These are phyloP conservation scores for Mycena citricolor DNA, from an alignment of 1,284 basidiomycete species.

Conservation along the genomic window DNA sequence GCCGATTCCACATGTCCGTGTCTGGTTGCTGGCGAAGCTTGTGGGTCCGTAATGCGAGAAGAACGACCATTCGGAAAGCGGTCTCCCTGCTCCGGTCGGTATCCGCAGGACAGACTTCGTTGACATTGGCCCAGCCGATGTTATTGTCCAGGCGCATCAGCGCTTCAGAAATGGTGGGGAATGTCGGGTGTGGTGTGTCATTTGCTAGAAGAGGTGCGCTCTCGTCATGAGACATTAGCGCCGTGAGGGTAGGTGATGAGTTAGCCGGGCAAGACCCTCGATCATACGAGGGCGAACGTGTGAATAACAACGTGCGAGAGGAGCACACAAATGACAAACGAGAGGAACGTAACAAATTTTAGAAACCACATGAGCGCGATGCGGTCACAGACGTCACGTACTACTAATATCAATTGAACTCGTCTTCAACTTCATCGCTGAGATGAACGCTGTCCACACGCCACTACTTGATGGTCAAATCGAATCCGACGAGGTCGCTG, in stretches of 20 bases:
- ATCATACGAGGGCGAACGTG: no score
- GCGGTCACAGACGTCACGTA: no score
- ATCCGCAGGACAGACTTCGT: conserved; percentile 25
- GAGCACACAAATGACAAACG: no score
- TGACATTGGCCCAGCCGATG: conserved; percentile 11
- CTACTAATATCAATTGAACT: neutral
- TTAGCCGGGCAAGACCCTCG: no score
- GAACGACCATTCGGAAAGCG: conserved; percentile 35
- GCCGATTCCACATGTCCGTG: conserved; percentile 34
- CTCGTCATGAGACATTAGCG: no score
- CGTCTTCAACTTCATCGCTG: no score
- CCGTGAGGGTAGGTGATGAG: no score
- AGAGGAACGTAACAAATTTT: no score
- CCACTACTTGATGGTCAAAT: conserved; percentile 64
- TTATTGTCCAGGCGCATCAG: conserved; percentile 9
- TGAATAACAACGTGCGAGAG: no score
- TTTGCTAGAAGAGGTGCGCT: no score
- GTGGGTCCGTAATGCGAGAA: conserved; percentile 33
- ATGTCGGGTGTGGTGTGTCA: neutral
- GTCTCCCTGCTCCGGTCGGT: conserved; percentile 24
- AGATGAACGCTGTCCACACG: conserved; percentile 50
- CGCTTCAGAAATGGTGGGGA: conserved; percentile 12
- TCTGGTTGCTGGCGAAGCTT: conserved; percentile 21
- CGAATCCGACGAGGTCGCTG: conserved; percentile 65
- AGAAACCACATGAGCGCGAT: no score